Conservation (phyloP, 2,329 filamentous ascomycete genomes). For the Alternaria gansuensis region DNA sequence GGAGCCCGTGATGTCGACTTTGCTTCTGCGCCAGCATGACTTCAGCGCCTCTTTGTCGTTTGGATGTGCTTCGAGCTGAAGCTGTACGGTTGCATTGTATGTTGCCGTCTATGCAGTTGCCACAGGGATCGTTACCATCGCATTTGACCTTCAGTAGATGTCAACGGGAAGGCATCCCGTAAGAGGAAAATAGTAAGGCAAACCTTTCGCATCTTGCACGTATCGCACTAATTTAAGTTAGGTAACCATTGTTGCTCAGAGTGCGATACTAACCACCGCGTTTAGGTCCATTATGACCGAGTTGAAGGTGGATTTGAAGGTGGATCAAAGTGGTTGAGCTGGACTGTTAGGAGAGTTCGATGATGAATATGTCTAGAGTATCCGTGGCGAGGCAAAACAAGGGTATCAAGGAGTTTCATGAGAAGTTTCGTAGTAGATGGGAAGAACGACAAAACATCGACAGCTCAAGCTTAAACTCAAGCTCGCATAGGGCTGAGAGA, state of each 20-base stretch:
- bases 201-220: background rate
- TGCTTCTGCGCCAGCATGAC: background rate
- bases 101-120: conserved; percentile 36
- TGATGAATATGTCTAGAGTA: too few species aligned
- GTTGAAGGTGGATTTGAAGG: background rate
- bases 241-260: background rate
- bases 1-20: conserved; percentile 8
- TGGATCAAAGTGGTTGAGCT: too few species aligned
- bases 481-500: background rate
- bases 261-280: background rate
- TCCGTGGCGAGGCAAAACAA: too few species aligned
- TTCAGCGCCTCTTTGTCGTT: conserved; percentile 18
- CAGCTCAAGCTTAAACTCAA: background rate
- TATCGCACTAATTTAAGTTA: background rate
- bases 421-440: background rate
- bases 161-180: background rate
- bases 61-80: conserved; percentile 14
- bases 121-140: conserved; percentile 36
- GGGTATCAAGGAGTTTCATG: too few species aligned
- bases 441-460: background rate
- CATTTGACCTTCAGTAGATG: conserved; percentile 24
- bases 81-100: conserved; percentile 30
- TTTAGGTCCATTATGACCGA: background rate
- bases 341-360: too few species aligned
- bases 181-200: background rate